These are phyloP conservation scores for Coniella lustricola DNA, from an alignment of 2,329 filamentous ascomycete species.

Conservation along the genomic window DNA sequence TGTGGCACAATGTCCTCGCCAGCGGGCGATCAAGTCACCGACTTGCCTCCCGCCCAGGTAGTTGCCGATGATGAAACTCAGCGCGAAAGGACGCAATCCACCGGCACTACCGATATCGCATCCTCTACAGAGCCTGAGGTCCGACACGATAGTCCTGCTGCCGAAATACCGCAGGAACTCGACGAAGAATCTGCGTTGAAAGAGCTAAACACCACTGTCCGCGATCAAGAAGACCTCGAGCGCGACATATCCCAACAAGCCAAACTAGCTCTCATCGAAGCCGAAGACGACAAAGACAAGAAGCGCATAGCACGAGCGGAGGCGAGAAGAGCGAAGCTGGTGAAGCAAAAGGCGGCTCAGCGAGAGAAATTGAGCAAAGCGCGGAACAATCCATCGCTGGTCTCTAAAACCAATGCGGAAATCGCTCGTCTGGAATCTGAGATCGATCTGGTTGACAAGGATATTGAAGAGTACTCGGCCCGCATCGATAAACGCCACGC, in stretches of 20 bases:
- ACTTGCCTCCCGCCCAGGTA: not conserved
- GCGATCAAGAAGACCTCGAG: slow-evolving; percentile 85
- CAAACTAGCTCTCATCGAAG: slow-evolving; percentile 51
- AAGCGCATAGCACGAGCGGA: slow-evolving; percentile 55
- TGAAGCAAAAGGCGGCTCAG: slow-evolving; percentile 54
- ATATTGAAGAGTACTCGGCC: slow-evolving; percentile 71
- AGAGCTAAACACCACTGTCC: slow-evolving; percentile 60
- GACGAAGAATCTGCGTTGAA: slow-evolving; percentile 56
- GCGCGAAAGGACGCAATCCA: not conserved
- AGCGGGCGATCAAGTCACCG: not conserved
- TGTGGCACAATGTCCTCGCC: not conserved
- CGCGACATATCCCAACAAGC: slow-evolving; percentile 68
- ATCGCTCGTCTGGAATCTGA: slow-evolving; percentile 60
- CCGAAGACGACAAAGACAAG: slow-evolving; percentile 56
- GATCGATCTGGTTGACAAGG: slow-evolving; percentile 58
- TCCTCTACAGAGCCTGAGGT: not conserved
- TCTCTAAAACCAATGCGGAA: slow-evolving; percentile 55
- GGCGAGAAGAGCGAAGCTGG: slow-evolving; percentile 49
- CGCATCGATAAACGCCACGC: slow-evolving; percentile 72
- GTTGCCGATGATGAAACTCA: not conserved
- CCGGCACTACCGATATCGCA: not conserved
- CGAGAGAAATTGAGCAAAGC: slow-evolving; percentile 39
- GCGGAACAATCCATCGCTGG: slow-evolving; percentile 40
- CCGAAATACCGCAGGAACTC: slow-evolving; percentile 21
- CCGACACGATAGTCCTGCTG: slow-evolving; percentile 4